These are phyloP conservation scores for Didymella lethalis DNA, from an alignment of 2,329 filamentous ascomycete species.

Conservation along the genomic window DNA sequence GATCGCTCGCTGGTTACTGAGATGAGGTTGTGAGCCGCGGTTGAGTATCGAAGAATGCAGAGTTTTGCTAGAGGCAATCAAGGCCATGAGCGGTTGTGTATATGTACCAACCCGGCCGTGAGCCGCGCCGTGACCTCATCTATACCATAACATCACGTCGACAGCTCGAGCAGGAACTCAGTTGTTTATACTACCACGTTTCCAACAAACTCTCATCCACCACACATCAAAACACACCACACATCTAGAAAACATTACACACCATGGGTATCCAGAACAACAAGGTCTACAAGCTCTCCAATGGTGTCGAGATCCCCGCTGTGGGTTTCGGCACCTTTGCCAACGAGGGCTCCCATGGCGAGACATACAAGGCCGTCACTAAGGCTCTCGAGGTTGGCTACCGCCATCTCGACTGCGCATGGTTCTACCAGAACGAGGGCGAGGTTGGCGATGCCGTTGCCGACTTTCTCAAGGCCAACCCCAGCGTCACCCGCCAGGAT, in stretches of 20 bases:
- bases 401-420: conserved; percentile 72
- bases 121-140: conserved; percentile 16
- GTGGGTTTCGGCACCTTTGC: conserved; percentile 78
- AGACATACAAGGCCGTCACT: conserved; percentile 64
- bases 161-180: conserved; percentile 20
- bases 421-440: conserved; percentile 75
- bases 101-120: conserved; percentile 25
- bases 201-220: neutral
- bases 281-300: conserved; percentile 62
- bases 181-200: conserved; percentile 6
- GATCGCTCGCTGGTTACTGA: conserved; percentile 23
- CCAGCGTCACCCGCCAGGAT: conserved; percentile 64
- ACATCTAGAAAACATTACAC: conserved; percentile 14
- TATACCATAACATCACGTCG: conserved; percentile 12
- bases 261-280: conserved; percentile 45
- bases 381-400: conserved; percentile 67
- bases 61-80: conserved; percentile 28
- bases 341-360: conserved; percentile 68
- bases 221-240: neutral
- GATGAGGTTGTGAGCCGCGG: conserved; percentile 17
- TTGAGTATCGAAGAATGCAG: conserved; percentile 24
- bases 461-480: conserved; percentile 64
- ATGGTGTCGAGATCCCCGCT: conserved; percentile 69
- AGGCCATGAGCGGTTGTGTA: conserved; percentile 21
- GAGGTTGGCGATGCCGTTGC: conserved; percentile 72